Base-by-base conservation (phyloP, 345 rosid genomes). In the Psidium friedrichsthalianum region DNA sequence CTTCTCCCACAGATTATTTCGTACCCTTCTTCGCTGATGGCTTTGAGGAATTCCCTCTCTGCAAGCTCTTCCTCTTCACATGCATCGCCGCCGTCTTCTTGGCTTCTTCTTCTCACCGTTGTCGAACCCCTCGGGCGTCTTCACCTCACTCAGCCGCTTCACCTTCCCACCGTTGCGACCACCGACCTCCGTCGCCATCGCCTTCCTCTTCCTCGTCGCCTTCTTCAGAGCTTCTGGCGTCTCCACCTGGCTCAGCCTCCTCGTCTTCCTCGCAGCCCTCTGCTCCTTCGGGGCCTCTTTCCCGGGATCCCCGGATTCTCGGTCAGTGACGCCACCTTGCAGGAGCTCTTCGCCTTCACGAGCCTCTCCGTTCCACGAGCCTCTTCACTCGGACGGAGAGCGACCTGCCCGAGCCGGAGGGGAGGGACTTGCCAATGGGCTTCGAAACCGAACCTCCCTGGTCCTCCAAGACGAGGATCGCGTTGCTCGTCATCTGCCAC, bases 221-320 rank as follows among this genome's bases (percentile, higher is more conserved):
- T 80, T 89, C 86, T 88, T 88, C 6, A 89, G 49, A 55, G 82
- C 87, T 64, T 91, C 90, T 8, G 92, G 90, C 12, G 90, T 91
- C 82, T 89, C 87, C 16, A 91, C 87, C 86, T 85, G 91, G 85
- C 90, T 88, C 51, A 91, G 85, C 86, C 89, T 89, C 88, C 87
- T 89, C n/a, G 84, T 88, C 89, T 86, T 88, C 47, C 80, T 69
- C 80, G 25, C 11, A 2, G 47, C 25, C 80, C 80, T 69, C 80
- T 69, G 47, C 47, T 69, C 80, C 47, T 69, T 42, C 47, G 13
- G 47, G 25, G 25, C 13, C 3, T 69, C 47, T 20, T 2, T 18
- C 13, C 80, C 25, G 1, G 42, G 76, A 61, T 21, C 36, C 40
- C 74, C 1, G 74, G 11, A 27, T 61, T 32, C 40, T 61, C 21